Evolutionary conservation across 257 asterid genomes (phyloP), one percentile per base, ranked within the genome.

Genomic region (Gynochthodes officinalis): DNA sequence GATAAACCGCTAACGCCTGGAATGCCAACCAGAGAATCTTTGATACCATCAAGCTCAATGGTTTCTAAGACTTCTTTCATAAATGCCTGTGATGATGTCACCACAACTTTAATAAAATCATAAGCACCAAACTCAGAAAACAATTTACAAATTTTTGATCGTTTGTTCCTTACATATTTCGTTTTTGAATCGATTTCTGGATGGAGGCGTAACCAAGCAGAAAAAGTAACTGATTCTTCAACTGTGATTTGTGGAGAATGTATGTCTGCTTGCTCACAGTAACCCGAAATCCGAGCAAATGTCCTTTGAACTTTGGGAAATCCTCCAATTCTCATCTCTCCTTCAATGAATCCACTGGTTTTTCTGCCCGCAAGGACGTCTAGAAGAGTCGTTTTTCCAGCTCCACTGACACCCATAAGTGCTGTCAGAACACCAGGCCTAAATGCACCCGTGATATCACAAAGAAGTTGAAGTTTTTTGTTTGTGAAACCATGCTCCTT

Each of bases 121-220:
- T 48, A 23, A 52, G 12, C 7, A 5, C 42, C 62, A 70, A 4
- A 2, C 7, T 7, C 49, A 88, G 83, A 71, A 81, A 42, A 42
- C 40, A 21, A 13, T 30, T 42, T 28, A 63, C 19, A 83, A 67
- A 28, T 12, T 67, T 21, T 7, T 33, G 14, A 13, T 11, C n/a
- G 35, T 7, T 25, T 53, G 32, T 28, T 23, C 42, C 81, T 1
- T 82, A 86, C 91, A 43, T 49, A 69, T 86, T 74, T 86, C 0
- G 82, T 86, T 71, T 84, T 78, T 30, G 86, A 19, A 69, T 81
- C 80, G 6, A 84, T 82, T 43, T 60, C 42, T 30, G 86, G 73
- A 64, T 82, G 81, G 55, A 86, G 91, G 14, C 91, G 86, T 13
- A 86, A 82, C 89, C 87, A 86, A 53, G 91, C 91, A 33, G 91